Conservation (phyloP, 73 alveolate genomes). For the Symbiodinium natans region DNA sequence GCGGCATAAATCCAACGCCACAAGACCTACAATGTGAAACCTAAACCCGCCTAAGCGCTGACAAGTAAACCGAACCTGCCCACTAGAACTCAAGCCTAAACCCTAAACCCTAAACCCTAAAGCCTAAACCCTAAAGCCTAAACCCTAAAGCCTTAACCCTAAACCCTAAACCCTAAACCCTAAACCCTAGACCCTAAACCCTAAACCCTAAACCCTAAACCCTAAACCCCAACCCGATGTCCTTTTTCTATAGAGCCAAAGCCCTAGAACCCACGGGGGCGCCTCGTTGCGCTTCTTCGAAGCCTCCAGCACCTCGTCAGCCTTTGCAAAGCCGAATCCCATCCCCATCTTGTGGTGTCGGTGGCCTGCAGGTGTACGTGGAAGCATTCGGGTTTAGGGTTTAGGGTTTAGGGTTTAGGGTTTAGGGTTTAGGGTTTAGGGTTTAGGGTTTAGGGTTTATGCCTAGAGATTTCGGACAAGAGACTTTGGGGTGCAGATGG, state of each 20-base stretch:
- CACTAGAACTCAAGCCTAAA: too few relatives aligned
- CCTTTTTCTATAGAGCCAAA: neutral
- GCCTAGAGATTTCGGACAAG: neutral
- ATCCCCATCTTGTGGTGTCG: neutral
- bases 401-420: neutral
- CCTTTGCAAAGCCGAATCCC: slow-evolving; percentile 61
- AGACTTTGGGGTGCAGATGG: neutral
- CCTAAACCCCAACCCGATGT: neutral
- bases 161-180: neutral
- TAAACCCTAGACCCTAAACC: too few relatives aligned
- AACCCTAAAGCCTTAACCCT: neutral
- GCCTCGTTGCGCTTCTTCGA: slow-evolving; percentile 58
- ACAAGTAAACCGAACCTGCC: too few relatives aligned
- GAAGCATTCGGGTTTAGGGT: neutral
- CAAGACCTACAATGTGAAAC: too few relatives aligned
- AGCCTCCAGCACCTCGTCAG: slow-evolving; percentile 72
- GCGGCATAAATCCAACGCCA: too few relatives aligned
- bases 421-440: neutral
- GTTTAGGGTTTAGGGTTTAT: neutral
- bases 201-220: neutral
- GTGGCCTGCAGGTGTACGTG: neutral
- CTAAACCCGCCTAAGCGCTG: neutral
- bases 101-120: neutral
- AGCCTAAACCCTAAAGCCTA: neutral
- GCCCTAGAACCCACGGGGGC: neutral